A percentile compares a stretch with the other conserved stretches of the same genome.
Evolutionary conservation across 148 eudicot genomes (phyloP).

Genomic region (Camellia japonica): DNA sequence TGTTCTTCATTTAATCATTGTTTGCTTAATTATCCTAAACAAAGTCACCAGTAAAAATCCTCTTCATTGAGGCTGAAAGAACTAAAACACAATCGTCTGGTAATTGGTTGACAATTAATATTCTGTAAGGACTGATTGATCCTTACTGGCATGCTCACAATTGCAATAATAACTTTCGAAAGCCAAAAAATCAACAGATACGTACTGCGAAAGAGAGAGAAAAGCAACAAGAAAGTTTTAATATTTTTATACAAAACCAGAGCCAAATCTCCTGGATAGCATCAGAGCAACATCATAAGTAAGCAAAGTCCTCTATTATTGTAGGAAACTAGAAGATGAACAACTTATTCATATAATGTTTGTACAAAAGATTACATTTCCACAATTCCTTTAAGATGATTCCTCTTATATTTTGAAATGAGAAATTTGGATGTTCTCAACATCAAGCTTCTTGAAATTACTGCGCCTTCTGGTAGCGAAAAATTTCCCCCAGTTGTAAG

Average conservation of each 20-base stretch:
- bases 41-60: too few relatives aligned
- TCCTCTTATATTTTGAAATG: slow-evolving; percentile 32
- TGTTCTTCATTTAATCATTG: too few relatives aligned
- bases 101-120: too few relatives aligned
- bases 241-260: neutral
- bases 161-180: too few relatives aligned
- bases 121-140: too few relatives aligned
- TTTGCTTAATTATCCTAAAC: too few relatives aligned
- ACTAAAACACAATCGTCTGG: too few relatives aligned
- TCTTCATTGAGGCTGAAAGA: too few relatives aligned
- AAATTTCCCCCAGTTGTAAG: slow-evolving; percentile 59
- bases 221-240: neutral
- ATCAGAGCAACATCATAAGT: neutral
- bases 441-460: slow-evolving; percentile 64
- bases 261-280: too few relatives aligned
- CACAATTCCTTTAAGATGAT: neutral
- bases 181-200: too few relatives aligned
- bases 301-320: neutral
- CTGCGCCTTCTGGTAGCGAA: slow-evolving; percentile 42
- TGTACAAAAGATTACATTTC: too few relatives aligned
- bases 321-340: neutral
- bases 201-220: neutral
- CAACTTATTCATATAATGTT: neutral
- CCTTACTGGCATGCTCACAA: too few relatives aligned
- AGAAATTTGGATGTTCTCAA: slow-evolving; percentile 55